These are phyloP conservation scores for Circinella minor DNA, from an alignment of 371 early-diverging fungal genomes.

Conservation along the genomic window DNA sequence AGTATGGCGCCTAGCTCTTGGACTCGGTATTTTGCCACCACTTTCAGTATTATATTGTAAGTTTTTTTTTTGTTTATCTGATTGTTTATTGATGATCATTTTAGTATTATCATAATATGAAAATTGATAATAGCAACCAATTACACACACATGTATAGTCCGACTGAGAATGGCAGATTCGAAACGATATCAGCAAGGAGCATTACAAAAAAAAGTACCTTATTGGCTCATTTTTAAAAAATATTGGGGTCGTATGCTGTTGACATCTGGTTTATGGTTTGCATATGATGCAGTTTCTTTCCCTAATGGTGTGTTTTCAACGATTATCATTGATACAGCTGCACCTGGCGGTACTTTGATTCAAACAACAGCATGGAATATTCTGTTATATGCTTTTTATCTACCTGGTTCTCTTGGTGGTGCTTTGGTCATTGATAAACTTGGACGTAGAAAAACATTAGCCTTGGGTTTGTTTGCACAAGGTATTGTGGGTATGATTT, in stretches of 20 bases:
- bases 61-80: conserved; percentile 8
- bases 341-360: conserved; percentile 47
- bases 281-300: conserved; percentile 68
- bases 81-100: too few relatives aligned
- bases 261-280: conserved; percentile 67
- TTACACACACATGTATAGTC: conserved; percentile 29
- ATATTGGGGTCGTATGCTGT: conserved; percentile 64
- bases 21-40: conserved; percentile 62
- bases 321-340: conserved; percentile 56
- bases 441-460: conserved; percentile 66
- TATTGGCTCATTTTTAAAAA: conserved; percentile 60
- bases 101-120: too few relatives aligned
- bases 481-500: conserved; percentile 62
- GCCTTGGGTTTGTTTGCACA: conserved; percentile 57
- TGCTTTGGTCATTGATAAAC: conserved; percentile 55
- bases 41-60: conserved; percentile 63
- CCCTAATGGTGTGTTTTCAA: conserved; percentile 61
- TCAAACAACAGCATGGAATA: conserved; percentile 58
- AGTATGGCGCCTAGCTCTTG: conserved; percentile 62
- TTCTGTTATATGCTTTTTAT: conserved; percentile 63
- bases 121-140: neutral
- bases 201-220: conserved; percentile 60
- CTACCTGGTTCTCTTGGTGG: conserved; percentile 63
- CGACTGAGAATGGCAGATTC: conserved; percentile 65
- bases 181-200: conserved; percentile 48